Base-by-base conservation (phyloP, 2,329 filamentous ascomycete species). In the Acephala macrosclerotiorum region DNA sequence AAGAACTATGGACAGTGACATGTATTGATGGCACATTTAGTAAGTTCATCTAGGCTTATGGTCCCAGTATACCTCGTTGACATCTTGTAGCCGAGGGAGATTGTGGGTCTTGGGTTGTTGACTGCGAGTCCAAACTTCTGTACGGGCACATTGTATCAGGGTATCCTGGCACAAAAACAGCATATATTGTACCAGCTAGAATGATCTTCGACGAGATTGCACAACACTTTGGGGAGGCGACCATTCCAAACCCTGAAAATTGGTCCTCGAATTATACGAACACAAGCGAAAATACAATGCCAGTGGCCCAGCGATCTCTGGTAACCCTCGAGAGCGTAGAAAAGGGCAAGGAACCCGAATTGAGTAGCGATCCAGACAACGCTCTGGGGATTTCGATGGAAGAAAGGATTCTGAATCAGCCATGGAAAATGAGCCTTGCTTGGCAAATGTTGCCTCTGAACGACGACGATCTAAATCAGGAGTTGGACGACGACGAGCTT, bases 131-230 rank as follows among this genome's bases (percentile, higher is more conserved):
- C 38, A 61, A 61, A 14, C 26, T 35, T 42, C 20, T 68, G 1
- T 68, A 51, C 25, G 66, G 66, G n/a, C 60, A 68, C 40, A 63
- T 68, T 29, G 33, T 68, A 2, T 60, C 64, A 26, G 66, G 61
- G n/a, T 49, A 57, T 60, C 14, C 59, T 6, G 61, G 29, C 5
- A 60, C 61, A 2, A 59, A 49, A 14, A 42, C 49, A 29, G 64
- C 64, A 6, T 68, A 66, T 22, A 55, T 68, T 20, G 29, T 66
- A 3, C 57, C 61, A 14, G 64, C 58, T 16, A 8, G 56, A 1
- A 22, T 65, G 7, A 53, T 64, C 2, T 61, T 68, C 33, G 16
- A 63, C 29, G 62, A 67, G 22, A 65, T 65, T 11, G 25, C 51
- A 6, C 20, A 55, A 55, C 51, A 40, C 18, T 40, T 40, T 40